Percentiles rank a stretch among this genome's conserved stretches.
These are phyloP conservation scores for Globisporangium lucens DNA, from an alignment of 352 stramenopile genomes.

Conservation along the genomic window DNA sequence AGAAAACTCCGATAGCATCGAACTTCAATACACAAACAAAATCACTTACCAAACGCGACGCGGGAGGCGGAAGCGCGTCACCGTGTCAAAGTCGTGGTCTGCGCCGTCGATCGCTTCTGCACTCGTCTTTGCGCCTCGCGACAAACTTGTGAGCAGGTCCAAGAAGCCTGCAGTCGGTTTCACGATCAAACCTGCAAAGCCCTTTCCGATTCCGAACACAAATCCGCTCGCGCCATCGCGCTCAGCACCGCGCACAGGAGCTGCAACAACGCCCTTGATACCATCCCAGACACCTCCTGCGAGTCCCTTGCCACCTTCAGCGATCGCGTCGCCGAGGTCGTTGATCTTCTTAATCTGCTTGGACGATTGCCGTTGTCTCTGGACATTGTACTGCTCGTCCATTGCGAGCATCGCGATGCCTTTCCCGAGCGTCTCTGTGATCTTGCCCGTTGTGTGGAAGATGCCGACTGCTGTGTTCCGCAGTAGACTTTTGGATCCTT, in stretches of 20 bases:
- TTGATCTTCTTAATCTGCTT: slow-evolving; percentile 76
- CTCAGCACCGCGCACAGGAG: slow-evolving; percentile 74
- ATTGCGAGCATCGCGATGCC: slow-evolving; percentile 82
- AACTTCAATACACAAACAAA: background rate
- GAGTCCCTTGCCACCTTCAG: slow-evolving; percentile 79
- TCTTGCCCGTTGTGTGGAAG: slow-evolving; percentile 89
- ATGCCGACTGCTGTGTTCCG: slow-evolving; percentile 86
- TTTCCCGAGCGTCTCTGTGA: slow-evolving; percentile 87
- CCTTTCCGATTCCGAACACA: slow-evolving; percentile 82
- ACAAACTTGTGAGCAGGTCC: slow-evolving; percentile 80
- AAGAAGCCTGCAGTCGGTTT: slow-evolving; percentile 82
- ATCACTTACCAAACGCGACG: slow-evolving; percentile 68
- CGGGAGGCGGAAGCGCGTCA: slow-evolving; percentile 67
- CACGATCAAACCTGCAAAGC: slow-evolving; percentile 76
- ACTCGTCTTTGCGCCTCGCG: slow-evolving; percentile 76
- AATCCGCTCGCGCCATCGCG: slow-evolving; percentile 75
- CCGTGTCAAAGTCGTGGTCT: slow-evolving; percentile 40
- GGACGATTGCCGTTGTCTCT: slow-evolving; percentile 72
- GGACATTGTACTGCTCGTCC: slow-evolving; percentile 86
- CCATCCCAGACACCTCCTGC: slow-evolving; percentile 80
- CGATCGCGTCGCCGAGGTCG: slow-evolving; percentile 73
- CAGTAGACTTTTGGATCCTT: slow-evolving; percentile 84
- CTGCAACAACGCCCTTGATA: slow-evolving; percentile 76
- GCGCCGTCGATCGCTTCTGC: slow-evolving; percentile 71
- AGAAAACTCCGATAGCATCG: background rate